These are phyloP conservation scores for Epichloe elymi DNA, from an alignment of 2,329 filamentous ascomycete species.

Conservation along the genomic window DNA sequence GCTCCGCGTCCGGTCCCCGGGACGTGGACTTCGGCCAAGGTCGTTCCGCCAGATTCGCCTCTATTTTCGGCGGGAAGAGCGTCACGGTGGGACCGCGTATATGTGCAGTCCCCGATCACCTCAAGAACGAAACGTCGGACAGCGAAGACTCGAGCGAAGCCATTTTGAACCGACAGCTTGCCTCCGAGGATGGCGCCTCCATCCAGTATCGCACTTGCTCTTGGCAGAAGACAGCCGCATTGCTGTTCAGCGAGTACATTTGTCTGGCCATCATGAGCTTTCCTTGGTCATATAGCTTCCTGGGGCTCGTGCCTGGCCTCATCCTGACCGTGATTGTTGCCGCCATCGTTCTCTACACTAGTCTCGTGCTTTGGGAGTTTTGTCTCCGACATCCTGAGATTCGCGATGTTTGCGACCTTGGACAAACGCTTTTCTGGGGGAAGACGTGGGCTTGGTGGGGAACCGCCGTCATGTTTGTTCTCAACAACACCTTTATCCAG, in stretches of 20 bases:
- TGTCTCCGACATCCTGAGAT: conserved; percentile 84
- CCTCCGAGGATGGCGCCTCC: conserved; percentile 59
- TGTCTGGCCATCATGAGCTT: conserved; percentile 91
- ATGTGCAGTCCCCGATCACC: conserved; percentile 28
- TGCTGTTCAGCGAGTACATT: conserved; percentile 93
- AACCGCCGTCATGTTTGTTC: conserved; percentile 73
- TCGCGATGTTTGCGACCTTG: conserved; percentile 85
- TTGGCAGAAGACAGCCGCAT: conserved; percentile 85
- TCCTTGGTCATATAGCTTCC: conserved; percentile 78
- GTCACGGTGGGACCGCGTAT: conserved; percentile 39
- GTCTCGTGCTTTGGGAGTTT: conserved; percentile 57
- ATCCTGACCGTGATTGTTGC: conserved; percentile 74
- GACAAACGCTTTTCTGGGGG: conserved; percentile 91
- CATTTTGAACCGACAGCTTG: conserved; percentile 54
- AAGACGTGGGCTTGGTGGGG: conserved; percentile 56
- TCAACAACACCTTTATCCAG: conserved; percentile 91
- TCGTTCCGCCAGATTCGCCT: conserved; percentile 17
- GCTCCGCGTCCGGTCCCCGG: conserved; percentile 7
- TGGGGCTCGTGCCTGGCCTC: conserved; percentile 73
- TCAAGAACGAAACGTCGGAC: conserved; percentile 24
- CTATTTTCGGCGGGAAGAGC: conserved; percentile 24
- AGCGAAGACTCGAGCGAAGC: conserved; percentile 32
- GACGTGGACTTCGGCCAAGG: conserved; percentile 13
- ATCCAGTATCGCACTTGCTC: conserved; percentile 91
- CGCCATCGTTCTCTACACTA: conserved; percentile 67